Evolutionary conservation across 441 rosid genomes (phyloP).

Genomic region (Adansonia grandidieri): DNA sequence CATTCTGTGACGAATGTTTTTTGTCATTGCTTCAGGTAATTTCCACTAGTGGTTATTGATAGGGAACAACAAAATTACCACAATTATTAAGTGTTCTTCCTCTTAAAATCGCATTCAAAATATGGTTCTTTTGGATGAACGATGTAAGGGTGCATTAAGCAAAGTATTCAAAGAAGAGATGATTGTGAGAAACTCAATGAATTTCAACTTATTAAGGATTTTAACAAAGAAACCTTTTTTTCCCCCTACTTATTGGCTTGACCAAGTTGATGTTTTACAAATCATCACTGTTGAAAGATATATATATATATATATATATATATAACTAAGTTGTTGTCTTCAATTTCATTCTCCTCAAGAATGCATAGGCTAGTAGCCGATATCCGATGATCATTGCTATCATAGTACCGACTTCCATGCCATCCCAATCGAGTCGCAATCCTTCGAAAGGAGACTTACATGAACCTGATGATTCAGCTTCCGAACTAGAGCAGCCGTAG

Average conservation of each 20-base stretch:
- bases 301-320: background rate
- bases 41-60: too few relatives aligned
- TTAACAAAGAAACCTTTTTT: background rate
- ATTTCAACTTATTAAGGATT: conserved; percentile 11
- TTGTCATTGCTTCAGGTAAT: too few relatives aligned
- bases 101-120: too few relatives aligned
- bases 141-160: too few relatives aligned
- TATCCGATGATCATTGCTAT: conserved; percentile 42
- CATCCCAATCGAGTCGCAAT: conserved; percentile 31
- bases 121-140: too few relatives aligned
- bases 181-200: background rate
- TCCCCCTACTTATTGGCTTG: background rate
- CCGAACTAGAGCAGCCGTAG: conserved; percentile 28
- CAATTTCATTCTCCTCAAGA: conserved; percentile 40
- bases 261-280: background rate
- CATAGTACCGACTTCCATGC: conserved; percentile 38
- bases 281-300: background rate
- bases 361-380: conserved; percentile 43
- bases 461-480: conserved; percentile 14
- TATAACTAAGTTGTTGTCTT: conserved; percentile 24
- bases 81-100: too few relatives aligned
- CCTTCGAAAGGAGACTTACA: conserved; percentile 29
- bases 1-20: too few relatives aligned
- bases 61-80: too few relatives aligned
- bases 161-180: background rate